phyloP scores from a whole-genome alignment of 2,329 filamentous ascomycete species.

The Drechslerella coelobrocha region DNA sequence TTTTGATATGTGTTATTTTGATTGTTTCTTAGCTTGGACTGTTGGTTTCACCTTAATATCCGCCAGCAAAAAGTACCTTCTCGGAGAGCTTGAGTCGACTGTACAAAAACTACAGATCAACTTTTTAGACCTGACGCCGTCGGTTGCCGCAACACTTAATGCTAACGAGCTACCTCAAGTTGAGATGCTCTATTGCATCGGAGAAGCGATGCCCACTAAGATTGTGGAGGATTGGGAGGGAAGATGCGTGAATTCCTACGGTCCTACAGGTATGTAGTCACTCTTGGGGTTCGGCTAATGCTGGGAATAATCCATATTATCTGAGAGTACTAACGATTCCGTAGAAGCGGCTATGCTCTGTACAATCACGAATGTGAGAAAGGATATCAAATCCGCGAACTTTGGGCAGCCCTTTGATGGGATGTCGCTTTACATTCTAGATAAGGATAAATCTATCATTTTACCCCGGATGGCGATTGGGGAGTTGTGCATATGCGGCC shows the following conservation, averaged over 20 bases:
- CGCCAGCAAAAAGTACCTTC: slow-evolving; percentile 57
- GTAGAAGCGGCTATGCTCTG: slow-evolving; percentile 61
- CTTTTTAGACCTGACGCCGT: slow-evolving; percentile 60
- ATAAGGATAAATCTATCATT: slow-evolving; percentile 55
- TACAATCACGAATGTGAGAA: slow-evolving; percentile 58
- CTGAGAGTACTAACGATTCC: slow-evolving; percentile 17
- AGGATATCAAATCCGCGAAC: slow-evolving; percentile 57
- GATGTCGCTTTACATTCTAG: slow-evolving; percentile 58
- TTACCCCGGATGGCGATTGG: slow-evolving; percentile 59
- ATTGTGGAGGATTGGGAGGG: slow-evolving; percentile 58
- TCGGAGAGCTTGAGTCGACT: slow-evolving; percentile 57
- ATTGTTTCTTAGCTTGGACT: slow-evolving; percentile 61
- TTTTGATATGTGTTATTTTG: slow-evolving; percentile 61
- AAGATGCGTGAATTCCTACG: slow-evolving; percentile 61
- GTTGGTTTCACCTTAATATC: slow-evolving; percentile 60
- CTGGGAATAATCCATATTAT: not conserved
- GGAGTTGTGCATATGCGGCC: slow-evolving; percentile 61
- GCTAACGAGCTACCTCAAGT: slow-evolving; percentile 57
- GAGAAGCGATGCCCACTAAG: slow-evolving; percentile 59
- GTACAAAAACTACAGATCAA: slow-evolving; percentile 58
- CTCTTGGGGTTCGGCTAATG: not conserved
- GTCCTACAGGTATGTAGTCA: slow-evolving; percentile 56
- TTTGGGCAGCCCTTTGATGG: slow-evolving; percentile 60
- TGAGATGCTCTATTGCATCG: slow-evolving; percentile 61
- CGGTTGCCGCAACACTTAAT: slow-evolving; percentile 58